Evolutionary conservation across 495 filamentous ascomycete species (phyloP).

Genomic region (Aspergillus sparsus): DNA sequence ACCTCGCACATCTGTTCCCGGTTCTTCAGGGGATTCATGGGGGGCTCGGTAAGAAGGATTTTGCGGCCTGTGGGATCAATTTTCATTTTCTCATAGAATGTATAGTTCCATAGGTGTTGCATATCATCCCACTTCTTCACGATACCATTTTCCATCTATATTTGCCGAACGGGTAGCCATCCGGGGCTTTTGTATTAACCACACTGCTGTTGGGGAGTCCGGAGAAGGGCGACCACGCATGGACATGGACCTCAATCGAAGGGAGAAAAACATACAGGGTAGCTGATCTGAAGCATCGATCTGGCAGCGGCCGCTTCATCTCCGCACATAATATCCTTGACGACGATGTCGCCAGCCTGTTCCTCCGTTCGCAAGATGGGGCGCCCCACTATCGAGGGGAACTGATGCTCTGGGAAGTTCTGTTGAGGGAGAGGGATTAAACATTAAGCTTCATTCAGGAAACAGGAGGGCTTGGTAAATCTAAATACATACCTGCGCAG

Average conservation of each 20-base stretch:
- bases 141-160: conserved; percentile 97
- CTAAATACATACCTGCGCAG: conserved; percentile 62
- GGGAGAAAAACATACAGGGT: conserved; percentile 63
- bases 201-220: conserved; percentile 24
- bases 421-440: conserved; percentile 35
- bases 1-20: conserved; percentile 96
- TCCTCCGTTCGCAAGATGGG: conserved; percentile 97
- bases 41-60: conserved; percentile 97
- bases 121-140: conserved; percentile 99
- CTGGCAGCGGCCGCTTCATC: conserved; percentile 95
- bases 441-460: conserved; percentile 17
- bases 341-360: conserved; percentile 69
- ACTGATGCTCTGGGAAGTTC: conserved; percentile 99
- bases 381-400: conserved; percentile 96
- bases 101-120: conserved; percentile 99
- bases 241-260: conserved; percentile 10
- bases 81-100: conserved; percentile 94
- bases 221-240: conserved; percentile 26
- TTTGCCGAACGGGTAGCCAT: conserved; percentile 8
- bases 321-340: conserved; percentile 99
- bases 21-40: conserved; percentile 96
- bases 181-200: conserved; percentile 28
- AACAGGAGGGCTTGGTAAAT: conserved; percentile 25
- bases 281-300: conserved; percentile 95
- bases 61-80: conserved; percentile 90